A percentile compares a stretch with the other conserved stretches of the same genome.
Conservation (phyloP, 176 grass and related monocot species). For the Avena eriantha region DNA sequence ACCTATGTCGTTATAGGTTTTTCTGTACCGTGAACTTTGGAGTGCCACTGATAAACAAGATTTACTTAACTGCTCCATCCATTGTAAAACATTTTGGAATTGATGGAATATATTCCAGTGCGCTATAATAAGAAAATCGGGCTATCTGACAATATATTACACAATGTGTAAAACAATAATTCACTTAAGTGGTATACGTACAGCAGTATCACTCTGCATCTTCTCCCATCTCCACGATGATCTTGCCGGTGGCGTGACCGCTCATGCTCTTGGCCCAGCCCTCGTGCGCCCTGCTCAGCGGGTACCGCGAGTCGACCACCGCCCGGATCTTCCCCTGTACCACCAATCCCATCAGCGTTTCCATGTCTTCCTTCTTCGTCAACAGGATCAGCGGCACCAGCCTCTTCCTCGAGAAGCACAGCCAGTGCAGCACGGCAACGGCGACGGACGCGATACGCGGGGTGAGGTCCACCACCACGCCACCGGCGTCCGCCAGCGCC, state of each 20-base stretch:
- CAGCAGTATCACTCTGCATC: not conserved
- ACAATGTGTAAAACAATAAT: not conserved
- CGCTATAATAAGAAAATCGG: too few species aligned
- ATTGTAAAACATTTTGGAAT: too few species aligned
- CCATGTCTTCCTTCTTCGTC: slow-evolving; percentile 55
- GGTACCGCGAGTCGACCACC: slow-evolving; percentile 58
- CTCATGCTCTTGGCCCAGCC: slow-evolving; percentile 67
- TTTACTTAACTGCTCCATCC: too few species aligned
- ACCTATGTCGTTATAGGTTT: too few species aligned
- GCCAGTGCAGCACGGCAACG: slow-evolving; percentile 45
- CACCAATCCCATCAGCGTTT: slow-evolving; percentile 44
- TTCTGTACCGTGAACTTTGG: too few species aligned
- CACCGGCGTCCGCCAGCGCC: slow-evolving; percentile 50
- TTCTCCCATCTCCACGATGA: slow-evolving; percentile 53
- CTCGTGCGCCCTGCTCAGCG: slow-evolving; percentile 49
- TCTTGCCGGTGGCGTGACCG: slow-evolving; percentile 59
- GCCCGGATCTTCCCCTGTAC: slow-evolving; percentile 57
- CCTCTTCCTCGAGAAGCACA: slow-evolving; percentile 61
- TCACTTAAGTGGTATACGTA: not conserved
- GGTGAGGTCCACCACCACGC: slow-evolving; percentile 61
- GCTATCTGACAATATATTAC: too few species aligned
- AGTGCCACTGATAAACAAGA: too few species aligned
- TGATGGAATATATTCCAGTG: too few species aligned
- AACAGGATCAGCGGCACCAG: slow-evolving; percentile 47
- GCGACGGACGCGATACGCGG: slow-evolving; percentile 37